Conservation (phyloP, 2,329 filamentous ascomycete genomes). For the Elsinoe fawcettii region DNA sequence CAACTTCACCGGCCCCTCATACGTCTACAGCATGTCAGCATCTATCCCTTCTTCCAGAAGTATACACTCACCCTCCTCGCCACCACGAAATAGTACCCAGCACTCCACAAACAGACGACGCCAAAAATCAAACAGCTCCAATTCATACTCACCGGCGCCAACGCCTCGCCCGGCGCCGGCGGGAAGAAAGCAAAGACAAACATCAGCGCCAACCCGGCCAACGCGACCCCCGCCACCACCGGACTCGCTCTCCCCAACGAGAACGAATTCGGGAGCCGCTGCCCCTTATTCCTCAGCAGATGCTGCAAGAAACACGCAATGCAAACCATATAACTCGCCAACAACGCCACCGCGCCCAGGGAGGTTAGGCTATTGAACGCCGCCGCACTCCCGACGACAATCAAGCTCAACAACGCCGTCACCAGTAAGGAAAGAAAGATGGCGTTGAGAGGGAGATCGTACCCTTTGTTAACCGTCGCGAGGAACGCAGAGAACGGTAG, state of each 20-base stretch:
- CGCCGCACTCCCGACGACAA: slow-evolving; percentile 45
- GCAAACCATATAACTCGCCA: slow-evolving; percentile 45
- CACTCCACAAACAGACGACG: neutral
- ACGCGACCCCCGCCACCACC: neutral
- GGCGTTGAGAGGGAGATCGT: slow-evolving; percentile 13
- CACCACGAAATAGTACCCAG: neutral
- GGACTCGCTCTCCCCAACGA: slow-evolving; percentile 24
- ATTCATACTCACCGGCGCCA: slow-evolving; percentile 15
- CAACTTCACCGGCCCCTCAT: neutral
- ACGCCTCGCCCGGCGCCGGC: slow-evolving; percentile 31
- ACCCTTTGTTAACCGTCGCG: slow-evolving; percentile 21
- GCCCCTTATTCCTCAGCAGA: slow-evolving; percentile 24
- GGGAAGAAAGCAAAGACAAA: slow-evolving; percentile 37
- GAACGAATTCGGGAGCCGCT: slow-evolving; percentile 27
- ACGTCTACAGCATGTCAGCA: neutral
- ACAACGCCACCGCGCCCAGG: slow-evolving; percentile 43
- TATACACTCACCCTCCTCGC: neutral
- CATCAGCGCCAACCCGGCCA: slow-evolving; percentile 18
- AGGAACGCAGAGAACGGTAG: slow-evolving; percentile 31
- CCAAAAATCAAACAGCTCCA: slow-evolving; percentile 24
- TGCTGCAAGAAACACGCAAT: slow-evolving; percentile 26
- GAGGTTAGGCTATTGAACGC: slow-evolving; percentile 50
- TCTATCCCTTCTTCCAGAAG: neutral
- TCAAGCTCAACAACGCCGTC: slow-evolving; percentile 37
- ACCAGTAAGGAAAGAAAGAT: slow-evolving; percentile 27